Percentiles rank a stretch among this genome's conserved stretches.
phyloP scores from a whole-genome alignment of 495 filamentous ascomycete species.

The Penicillium ucsense region DNA sequence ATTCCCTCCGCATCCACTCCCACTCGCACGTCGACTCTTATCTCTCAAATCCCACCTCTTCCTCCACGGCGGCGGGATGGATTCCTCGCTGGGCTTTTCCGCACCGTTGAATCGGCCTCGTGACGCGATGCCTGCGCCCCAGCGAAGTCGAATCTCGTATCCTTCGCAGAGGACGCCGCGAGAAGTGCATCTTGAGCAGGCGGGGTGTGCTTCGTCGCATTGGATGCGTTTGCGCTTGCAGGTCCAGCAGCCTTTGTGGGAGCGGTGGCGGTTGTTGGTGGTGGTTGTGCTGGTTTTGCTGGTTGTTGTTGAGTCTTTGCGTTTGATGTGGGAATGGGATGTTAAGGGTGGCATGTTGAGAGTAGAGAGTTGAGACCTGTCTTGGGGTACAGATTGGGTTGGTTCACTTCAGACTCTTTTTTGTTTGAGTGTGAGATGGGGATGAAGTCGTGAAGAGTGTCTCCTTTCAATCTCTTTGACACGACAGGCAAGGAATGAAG shows the following conservation, averaged over 20 bases:
- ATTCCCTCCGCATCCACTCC: too few relatives aligned
- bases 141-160: constrained; percentile 21
- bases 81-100: constrained; percentile 18
- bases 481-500: too few relatives aligned
- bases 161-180: constrained; percentile 17
- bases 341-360: too few relatives aligned
- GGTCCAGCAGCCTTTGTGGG: constrained; percentile 23
- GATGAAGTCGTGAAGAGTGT: too few relatives aligned
- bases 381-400: too few relatives aligned
- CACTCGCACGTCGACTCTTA: background rate
- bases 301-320: constrained; percentile 1
- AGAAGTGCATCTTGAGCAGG: constrained; percentile 12
- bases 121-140: constrained; percentile 23
- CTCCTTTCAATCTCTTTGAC: too few relatives aligned
- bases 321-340: too few relatives aligned
- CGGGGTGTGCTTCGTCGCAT: constrained; percentile 18
- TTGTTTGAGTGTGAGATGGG: too few relatives aligned
- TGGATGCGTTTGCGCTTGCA: constrained; percentile 21
- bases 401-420: too few relatives aligned
- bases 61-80: constrained; percentile 15
- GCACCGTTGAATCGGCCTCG: constrained; percentile 18
- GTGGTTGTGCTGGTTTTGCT: constrained; percentile 10
- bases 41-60: constrained; percentile 18
- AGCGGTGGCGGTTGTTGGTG: constrained; percentile 9
- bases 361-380: too few relatives aligned